These are phyloP conservation scores for Myxozyma mucilagina DNA, from an alignment of 805 yeast species.

Conservation along the genomic window DNA sequence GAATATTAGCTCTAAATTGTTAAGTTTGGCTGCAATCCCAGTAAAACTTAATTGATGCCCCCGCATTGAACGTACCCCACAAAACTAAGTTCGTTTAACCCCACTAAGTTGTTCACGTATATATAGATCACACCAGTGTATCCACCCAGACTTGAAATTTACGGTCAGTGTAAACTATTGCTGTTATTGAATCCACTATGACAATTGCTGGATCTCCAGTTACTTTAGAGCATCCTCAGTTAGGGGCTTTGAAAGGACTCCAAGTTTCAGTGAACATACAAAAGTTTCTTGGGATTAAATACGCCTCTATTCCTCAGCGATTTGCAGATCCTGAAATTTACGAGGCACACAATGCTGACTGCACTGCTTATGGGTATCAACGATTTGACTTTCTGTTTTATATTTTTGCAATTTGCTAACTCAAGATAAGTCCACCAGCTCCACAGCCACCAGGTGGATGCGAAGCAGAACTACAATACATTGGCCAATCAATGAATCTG, in stretches of 20 bases:
- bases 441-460: slow-evolving; percentile 14
- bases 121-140: not conserved
- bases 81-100: not conserved
- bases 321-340: slow-evolving; percentile 2
- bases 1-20: too few species aligned
- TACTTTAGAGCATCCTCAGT: not conserved
- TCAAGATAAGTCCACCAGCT: slow-evolving; percentile 9
- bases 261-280: not conserved
- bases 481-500: slow-evolving; percentile 1
- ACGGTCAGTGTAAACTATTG: not conserved
- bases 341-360: not conserved
- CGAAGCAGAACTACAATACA: slow-evolving; percentile 3
- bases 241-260: not conserved
- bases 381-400: not conserved
- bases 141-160: not conserved
- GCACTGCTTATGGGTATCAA: slow-evolving; percentile 3
- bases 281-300: slow-evolving; percentile 7
- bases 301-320: slow-evolving; percentile 1
- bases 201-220: not conserved
- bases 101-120: not conserved
- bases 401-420: not conserved
- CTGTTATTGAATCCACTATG: not conserved
- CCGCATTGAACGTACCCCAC: not conserved
- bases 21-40: too few species aligned
- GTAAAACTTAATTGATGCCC: not conserved